Percentiles rank a stretch among this genome's conserved stretches.
Conservation (phyloP, 1,284 basidiomycete genomes). For the Earliella scabrosa region DNA sequence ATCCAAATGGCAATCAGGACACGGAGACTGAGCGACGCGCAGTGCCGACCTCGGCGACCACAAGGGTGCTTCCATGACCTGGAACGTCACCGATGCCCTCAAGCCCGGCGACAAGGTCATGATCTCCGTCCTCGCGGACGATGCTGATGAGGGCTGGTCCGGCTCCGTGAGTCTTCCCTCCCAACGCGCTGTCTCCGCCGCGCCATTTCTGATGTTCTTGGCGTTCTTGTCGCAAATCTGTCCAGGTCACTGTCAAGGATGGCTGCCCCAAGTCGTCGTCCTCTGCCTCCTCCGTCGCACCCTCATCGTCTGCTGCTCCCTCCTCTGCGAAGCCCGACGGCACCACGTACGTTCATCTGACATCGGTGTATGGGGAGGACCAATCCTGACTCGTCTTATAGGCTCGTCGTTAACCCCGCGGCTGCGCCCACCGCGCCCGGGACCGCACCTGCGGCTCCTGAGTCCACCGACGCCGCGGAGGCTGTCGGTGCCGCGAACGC, state of each 20-base stretch:
- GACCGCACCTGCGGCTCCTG: conserved; percentile 24
- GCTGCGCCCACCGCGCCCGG: conserved; percentile 24
- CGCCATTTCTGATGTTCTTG: background rate
- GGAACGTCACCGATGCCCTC: conserved; percentile 48
- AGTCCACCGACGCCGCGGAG: conserved; percentile 24
- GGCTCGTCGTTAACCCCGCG: conserved; percentile 24
- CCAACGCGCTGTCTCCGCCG: background rate
- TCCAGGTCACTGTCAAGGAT: conserved; percentile 56
- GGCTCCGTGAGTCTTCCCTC: conserved; percentile 46
- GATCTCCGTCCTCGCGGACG: conserved; percentile 59
- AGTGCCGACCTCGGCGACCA: conserved; percentile 66
- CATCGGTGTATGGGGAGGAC: background rate
- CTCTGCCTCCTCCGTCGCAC: background rate
- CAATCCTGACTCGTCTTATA: conserved; percentile 1
- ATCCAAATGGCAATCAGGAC: background rate
- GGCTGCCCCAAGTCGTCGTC: conserved; percentile 42
- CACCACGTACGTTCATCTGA: conserved; percentile 25
- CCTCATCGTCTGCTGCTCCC: conserved; percentile 2
- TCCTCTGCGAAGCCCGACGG: conserved; percentile 22
- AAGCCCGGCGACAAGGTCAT: conserved; percentile 52
- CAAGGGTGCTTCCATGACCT: conserved; percentile 46
- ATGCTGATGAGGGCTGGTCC: conserved; percentile 68
- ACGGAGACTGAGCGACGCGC: background rate
- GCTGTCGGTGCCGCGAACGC: conserved; percentile 59
- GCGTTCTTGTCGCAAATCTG: background rate